These are phyloP conservation scores for Hylodesmum podocarpum DNA, from an alignment of 306 rosid genomes.

Conservation along the genomic window DNA sequence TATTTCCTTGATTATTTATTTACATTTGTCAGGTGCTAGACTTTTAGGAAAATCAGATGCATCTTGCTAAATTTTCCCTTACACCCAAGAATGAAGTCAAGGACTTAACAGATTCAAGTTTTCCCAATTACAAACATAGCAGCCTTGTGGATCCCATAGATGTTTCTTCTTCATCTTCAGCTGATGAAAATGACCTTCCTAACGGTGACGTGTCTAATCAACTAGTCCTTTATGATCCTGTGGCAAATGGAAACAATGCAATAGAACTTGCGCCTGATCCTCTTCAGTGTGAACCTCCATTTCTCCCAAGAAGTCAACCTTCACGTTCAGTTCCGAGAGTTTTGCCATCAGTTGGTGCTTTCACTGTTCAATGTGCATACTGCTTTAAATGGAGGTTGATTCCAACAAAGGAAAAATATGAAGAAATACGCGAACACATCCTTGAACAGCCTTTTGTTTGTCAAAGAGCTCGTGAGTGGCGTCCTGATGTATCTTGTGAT, in stretches of 20 bases:
- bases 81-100: slow-evolving; percentile 34
- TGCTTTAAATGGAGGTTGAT: slow-evolving; percentile 98
- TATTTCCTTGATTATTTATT: neutral
- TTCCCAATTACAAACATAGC: slow-evolving; percentile 24
- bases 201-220: slow-evolving; percentile 51
- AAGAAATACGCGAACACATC: slow-evolving; percentile 83
- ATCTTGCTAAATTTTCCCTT: slow-evolving; percentile 39
- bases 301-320: slow-evolving; percentile 15
- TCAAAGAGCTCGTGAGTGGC: slow-evolving; percentile 78
- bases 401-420: slow-evolving; percentile 84
- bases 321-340: slow-evolving; percentile 43
- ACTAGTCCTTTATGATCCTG: slow-evolving; percentile 71
- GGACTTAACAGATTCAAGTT: slow-evolving; percentile 35
- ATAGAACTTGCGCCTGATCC: slow-evolving; percentile 45
- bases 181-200: slow-evolving; percentile 46
- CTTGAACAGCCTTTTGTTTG: slow-evolving; percentile 76
- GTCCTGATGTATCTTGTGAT: slow-evolving; percentile 72
- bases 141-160: slow-evolving; percentile 20
- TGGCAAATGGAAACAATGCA: slow-evolving; percentile 34
- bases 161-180: slow-evolving; percentile 52
- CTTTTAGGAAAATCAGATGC: slow-evolving; percentile 41
- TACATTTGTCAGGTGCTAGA: slow-evolving; percentile 34
- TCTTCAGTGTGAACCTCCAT: slow-evolving; percentile 25
- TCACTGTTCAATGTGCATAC: slow-evolving; percentile 86
- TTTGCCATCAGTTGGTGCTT: slow-evolving; percentile 79